Base-by-base conservation (phyloP, 345 rosid species). In the Barbarea vulgaris region DNA sequence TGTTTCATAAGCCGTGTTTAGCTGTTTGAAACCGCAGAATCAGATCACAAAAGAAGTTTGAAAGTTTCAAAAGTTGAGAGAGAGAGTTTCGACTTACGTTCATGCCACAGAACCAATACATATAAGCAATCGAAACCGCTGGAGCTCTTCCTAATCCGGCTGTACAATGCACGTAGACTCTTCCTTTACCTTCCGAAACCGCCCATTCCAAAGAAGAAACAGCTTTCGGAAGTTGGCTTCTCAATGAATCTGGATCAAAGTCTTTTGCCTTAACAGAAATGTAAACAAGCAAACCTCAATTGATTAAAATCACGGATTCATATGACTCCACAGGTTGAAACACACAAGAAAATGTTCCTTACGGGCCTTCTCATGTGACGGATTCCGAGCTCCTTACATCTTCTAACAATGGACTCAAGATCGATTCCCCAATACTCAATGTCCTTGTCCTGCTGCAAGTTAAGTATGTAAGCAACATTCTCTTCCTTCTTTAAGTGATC, bases 91-190 rank as follows among this genome's bases (percentile, higher is more conserved):
- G 9, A 81, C 92, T 82, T 69, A 89, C 98, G 42, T 84, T 86
- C 93, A 89, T 83, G 80, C 58, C 56, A 18, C 88, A 77, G 76
- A 93, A 91, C 98, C 97, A 93, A 82, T 80, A 91, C 88, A 91
- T 83, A 80, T 93, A 93, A 41, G 98, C 86, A 48, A 91, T 88
- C 0, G 92, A 89, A 66, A 89, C 90, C 11, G 96, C 97, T 10
- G 98, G 98, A 41, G 98, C 98, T 73, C 98, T 89, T 73, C 98
- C 98, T 7, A 93, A 82, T 51, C 98, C 97, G 15, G 98, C 98
- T 12, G 96, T 87, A 79, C 98, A 93, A 57, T 93, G 98, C 36
- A 93, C 90, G 22, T 93, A 93, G 5, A 79, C 91, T 71, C 86
- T 72, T 24, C 97, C 97, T 75, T 89, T 93, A 59, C 96, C 98